Conservation (phyloP, 495 filamentous ascomycete genomes). For the Hypoxylon rickii region DNA sequence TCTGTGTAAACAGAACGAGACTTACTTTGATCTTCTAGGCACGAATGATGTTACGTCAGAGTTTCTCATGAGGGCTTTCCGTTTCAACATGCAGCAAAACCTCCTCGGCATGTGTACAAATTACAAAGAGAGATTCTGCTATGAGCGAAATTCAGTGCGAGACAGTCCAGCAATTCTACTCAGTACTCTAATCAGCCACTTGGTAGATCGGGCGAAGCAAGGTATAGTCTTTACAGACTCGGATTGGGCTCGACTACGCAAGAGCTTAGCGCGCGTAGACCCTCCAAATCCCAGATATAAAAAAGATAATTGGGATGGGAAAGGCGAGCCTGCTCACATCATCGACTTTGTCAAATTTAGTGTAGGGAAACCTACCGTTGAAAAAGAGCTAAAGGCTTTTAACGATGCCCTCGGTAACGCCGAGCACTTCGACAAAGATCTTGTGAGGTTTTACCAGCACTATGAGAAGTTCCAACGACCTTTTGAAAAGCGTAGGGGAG, state of each 20-base stretch:
- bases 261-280: constrained; percentile 41
- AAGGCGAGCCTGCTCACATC: constrained; percentile 57
- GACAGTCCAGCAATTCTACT: constrained; percentile 60
- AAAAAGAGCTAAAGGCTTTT: constrained; percentile 54
- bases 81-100: constrained; percentile 67
- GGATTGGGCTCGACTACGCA: constrained; percentile 58
- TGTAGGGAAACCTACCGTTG: constrained; percentile 57
- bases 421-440: constrained; percentile 33
- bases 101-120: constrained; percentile 76
- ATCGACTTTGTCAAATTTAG: constrained; percentile 75
- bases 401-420: constrained; percentile 21
- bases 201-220: constrained; percentile 83
- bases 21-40: constrained; percentile 50
- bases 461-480: constrained; percentile 29
- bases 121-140: constrained; percentile 73
- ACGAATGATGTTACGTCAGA: constrained; percentile 34
- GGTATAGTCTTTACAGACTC: constrained; percentile 68
- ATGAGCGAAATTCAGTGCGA: constrained; percentile 61
- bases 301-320: constrained; percentile 39
- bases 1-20: constrained; percentile 61
- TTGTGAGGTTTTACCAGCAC: constrained; percentile 28
- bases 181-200: constrained; percentile 70
- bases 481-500: constrained; percentile 18
- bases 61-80: constrained; percentile 61
- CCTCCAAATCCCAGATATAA: constrained; percentile 49